Conservation (phyloP, 495 filamentous ascomycete species). For the Hypoxylon perforatum region DNA sequence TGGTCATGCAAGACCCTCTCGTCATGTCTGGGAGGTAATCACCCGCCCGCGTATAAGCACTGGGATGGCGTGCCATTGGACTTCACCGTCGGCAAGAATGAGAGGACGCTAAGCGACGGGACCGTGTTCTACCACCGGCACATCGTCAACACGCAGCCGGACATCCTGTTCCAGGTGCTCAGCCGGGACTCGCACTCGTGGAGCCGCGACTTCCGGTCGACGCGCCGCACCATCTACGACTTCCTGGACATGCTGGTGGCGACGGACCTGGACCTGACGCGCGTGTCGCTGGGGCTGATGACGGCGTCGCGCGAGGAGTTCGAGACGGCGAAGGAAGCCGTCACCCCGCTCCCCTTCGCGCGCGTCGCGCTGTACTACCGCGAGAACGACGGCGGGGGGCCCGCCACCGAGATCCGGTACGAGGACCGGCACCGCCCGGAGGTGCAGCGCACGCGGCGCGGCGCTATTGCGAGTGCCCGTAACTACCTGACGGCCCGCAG, state of each 20-base stretch:
- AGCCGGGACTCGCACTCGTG: slow-evolving; percentile 32
- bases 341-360: slow-evolving; percentile 31
- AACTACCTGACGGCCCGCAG: slow-evolving; percentile 39
- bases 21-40: slow-evolving; percentile 23
- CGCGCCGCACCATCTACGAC: slow-evolving; percentile 38
- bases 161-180: slow-evolving; percentile 29
- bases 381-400: slow-evolving; percentile 23
- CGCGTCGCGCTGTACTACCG: slow-evolving; percentile 36
- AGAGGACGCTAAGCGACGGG: slow-evolving; percentile 36
- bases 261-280: slow-evolving; percentile 29
- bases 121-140: slow-evolving; percentile 34
- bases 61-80: slow-evolving; percentile 36
- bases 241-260: slow-evolving; percentile 38
- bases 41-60: slow-evolving; percentile 30
- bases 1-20: slow-evolving; percentile 39
- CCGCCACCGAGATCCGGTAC: slow-evolving; percentile 18
- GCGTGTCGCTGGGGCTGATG: slow-evolving; percentile 35
- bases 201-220: slow-evolving; percentile 36
- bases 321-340: slow-evolving; percentile 25
- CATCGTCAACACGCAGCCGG: slow-evolving; percentile 33
- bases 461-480: slow-evolving; percentile 27
- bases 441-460: slow-evolving; percentile 25
- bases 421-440: slow-evolving; percentile 30
- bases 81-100: slow-evolving; percentile 19
- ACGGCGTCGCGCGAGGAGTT: slow-evolving; percentile 37